Conservation (phyloP, 179 eudicot genomes). For the Spinacia oleracea region DNA sequence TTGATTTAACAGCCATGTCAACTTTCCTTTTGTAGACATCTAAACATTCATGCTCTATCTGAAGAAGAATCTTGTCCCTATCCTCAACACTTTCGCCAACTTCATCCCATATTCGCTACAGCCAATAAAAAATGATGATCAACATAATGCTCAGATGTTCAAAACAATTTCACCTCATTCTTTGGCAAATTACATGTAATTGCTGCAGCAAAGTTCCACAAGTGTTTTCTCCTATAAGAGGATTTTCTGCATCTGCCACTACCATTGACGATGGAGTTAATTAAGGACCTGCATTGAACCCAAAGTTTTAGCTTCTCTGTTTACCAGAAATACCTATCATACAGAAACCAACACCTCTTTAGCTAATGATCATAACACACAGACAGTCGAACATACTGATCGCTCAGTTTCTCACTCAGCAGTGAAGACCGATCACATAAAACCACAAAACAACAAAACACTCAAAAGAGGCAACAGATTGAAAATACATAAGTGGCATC, state of each 20-base stretch:
- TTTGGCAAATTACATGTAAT: conserved; percentile 56
- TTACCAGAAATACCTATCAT: not conserved
- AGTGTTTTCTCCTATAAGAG: conserved; percentile 58
- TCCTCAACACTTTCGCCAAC: conserved; percentile 96
- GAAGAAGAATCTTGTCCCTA: conserved; percentile 92
- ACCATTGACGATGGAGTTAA: conserved; percentile 53
- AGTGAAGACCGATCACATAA: not conserved
- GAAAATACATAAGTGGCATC: not conserved
- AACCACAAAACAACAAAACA: not conserved
- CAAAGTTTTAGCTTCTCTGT: conserved; percentile 13
- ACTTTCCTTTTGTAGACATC: conserved; percentile 98
- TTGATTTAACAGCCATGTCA: conserved; percentile 83
- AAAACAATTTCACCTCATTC: not conserved
- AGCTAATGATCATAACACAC: not conserved
- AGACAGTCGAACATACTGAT: not conserved
- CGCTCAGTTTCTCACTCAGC: not conserved
- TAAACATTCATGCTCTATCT: conserved; percentile 89
- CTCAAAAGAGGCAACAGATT: not conserved
- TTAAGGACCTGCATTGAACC: conserved; percentile 35
- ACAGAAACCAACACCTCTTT: not conserved
- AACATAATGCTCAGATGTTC: conserved; percentile 9
- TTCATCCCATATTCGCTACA: conserved; percentile 98
- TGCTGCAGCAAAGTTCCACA: conserved; percentile 80
- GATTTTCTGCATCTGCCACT: conserved; percentile 56
- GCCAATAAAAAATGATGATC: conserved; percentile 9